Percentiles rank a stretch among this genome's conserved stretches.
Evolutionary conservation across 1,284 basidiomycete genomes (phyloP).

Genomic region (Leccinum pachyderme): DNA sequence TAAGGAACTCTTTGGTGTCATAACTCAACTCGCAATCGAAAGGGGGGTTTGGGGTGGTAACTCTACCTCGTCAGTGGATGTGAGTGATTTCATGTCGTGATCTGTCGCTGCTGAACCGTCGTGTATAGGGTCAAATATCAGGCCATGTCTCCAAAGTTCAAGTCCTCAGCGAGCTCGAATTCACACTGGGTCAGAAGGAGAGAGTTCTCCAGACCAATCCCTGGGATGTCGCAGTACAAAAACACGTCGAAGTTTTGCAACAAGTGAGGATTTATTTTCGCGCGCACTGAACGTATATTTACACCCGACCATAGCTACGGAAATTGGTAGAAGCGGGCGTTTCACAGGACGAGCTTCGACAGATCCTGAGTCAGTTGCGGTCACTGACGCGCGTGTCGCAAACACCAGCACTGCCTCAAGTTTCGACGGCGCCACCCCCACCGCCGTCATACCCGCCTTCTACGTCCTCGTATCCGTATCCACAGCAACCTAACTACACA

Average conservation of each 20-base stretch:
- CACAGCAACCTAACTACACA: conserved; percentile 27
- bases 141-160: conserved; percentile 64
- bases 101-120: neutral
- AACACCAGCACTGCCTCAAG: conserved; percentile 37
- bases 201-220: conserved; percentile 63
- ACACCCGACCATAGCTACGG: conserved; percentile 54
- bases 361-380: conserved; percentile 78
- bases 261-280: conserved; percentile 51
- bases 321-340: conserved; percentile 76
- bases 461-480: conserved; percentile 31
- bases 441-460: conserved; percentile 31
- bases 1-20: conserved; percentile 80
- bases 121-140: conserved; percentile 31
- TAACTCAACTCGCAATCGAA: conserved; percentile 73
- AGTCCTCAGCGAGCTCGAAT: conserved; percentile 78
- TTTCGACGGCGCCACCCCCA: conserved; percentile 20
- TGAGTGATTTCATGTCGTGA: conserved; percentile 12
- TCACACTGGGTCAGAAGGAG: conserved; percentile 73
- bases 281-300: neutral
- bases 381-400: conserved; percentile 50
- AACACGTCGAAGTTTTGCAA: conserved; percentile 67
- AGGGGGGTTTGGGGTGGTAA: conserved; percentile 72
- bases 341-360: conserved; percentile 75
- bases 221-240: conserved; percentile 59
- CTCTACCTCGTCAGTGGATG: conserved; percentile 39